Evolutionary conservation across 2,329 filamentous ascomycete species (phyloP).

Genomic region (Paracoccidioides lutzii): DNA sequence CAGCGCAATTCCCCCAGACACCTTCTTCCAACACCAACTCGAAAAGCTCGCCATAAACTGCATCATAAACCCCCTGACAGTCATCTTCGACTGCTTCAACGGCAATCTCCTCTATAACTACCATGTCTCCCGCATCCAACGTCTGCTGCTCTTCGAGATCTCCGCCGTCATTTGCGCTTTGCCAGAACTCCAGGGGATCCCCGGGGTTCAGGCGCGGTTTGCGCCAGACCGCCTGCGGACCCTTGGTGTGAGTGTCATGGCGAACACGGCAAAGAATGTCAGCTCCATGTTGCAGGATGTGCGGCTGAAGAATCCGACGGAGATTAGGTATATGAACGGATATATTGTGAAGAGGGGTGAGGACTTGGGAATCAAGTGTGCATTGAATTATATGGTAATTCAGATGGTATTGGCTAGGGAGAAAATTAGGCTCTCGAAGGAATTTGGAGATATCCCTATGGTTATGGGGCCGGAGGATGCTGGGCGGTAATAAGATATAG

Average conservation of each 20-base stretch:
- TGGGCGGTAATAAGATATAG: background rate
- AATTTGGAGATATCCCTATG: constrained; percentile 24
- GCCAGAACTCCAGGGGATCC: constrained; percentile 56
- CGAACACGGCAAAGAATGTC: constrained; percentile 42
- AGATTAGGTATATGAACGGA: constrained; percentile 77
- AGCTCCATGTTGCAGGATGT: constrained; percentile 59
- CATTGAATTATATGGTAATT: constrained; percentile 60
- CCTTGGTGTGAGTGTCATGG: constrained; percentile 43
- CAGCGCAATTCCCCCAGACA: constrained; percentile 43
- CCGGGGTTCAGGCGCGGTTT: constrained; percentile 48
- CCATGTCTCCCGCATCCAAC: constrained; percentile 52
- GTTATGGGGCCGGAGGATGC: constrained; percentile 2
- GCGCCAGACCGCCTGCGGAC: constrained; percentile 49
- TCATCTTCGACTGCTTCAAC: constrained; percentile 64
- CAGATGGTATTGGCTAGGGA: constrained; percentile 61
- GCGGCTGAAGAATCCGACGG: constrained; percentile 49
- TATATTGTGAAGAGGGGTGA: constrained; percentile 67
- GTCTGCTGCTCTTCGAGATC: constrained; percentile 62
- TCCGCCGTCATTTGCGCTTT: constrained; percentile 56
- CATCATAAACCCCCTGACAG: constrained; percentile 69
- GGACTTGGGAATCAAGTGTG: constrained; percentile 58
- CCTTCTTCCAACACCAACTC: constrained; percentile 61
- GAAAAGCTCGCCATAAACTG: constrained; percentile 64
- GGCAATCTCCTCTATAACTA: constrained; percentile 56
- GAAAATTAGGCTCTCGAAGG: constrained; percentile 27